Evolutionary conservation across 2,329 filamentous ascomycete species (phyloP), one percentile per base, ranked within the genome.

Genomic region (Aspergillus transmontanensis): DNA sequence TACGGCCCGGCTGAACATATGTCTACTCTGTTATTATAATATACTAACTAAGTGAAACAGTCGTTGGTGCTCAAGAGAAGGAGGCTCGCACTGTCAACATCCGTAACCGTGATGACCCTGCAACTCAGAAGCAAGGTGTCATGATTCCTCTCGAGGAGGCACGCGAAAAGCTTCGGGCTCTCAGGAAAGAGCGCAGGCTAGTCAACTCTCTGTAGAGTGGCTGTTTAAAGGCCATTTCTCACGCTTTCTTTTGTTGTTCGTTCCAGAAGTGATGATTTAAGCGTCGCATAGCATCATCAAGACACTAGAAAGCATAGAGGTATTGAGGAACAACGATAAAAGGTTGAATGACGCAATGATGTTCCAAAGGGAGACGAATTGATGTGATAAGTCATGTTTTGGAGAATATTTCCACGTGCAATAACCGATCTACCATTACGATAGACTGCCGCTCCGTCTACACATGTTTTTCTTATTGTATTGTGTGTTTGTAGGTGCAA

Each of bases 41-140:
- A 39, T 65, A 48, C 68, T 73, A 61, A 70, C 61, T 43, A 56
- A 57, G 10, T 12, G 28, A 32, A 45, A 57, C 68, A 82, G 87
- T 90, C 41, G 86, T 90, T 21, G 87, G 87, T 62, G 87, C 86
- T 4, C 80, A 86, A 71, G 87, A 90, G 78, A 84, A 83, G 75
- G 83, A 88, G 66, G 79, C 78, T 23, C 80, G 85, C 63, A 82
- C 84, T 4, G 86, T 89, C 65, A 90, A 89, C 73, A 87, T 89
- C 69, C 82, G 87, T 48, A 89, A 89, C 75, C 80, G 87, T 58
- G 87, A 90, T 70, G 85, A 89, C 68, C 85, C 84, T 21, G 80
- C 82, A 48, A 87, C 85, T 11, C 87, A 89, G 76, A 84, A 86
- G 68, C 82, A 86, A 79, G 87, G 87, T 32, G 83, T 87, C 67